Evolutionary conservation across 495 filamentous ascomycete species (phyloP).

Genomic region (Bacidia rubella): DNA sequence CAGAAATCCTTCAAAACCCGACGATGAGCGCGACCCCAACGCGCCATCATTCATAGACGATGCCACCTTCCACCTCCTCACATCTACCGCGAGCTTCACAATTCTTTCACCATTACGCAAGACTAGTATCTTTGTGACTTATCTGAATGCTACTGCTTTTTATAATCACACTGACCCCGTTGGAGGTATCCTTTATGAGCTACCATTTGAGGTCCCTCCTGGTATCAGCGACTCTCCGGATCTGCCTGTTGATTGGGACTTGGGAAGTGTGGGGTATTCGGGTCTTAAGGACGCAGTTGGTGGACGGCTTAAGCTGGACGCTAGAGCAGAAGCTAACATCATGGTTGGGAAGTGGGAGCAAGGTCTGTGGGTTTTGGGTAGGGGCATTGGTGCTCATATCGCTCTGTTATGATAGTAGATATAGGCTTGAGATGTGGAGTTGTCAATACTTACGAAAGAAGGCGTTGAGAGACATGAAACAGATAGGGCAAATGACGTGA

Average conservation of each 20-base stretch:
- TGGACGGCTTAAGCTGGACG: constrained; percentile 62
- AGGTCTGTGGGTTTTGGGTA: constrained; percentile 53
- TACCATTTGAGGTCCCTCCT: constrained; percentile 66
- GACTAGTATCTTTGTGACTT: constrained; percentile 59
- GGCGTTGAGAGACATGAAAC: too few species aligned
- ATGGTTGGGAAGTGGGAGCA: constrained; percentile 59
- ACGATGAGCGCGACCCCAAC: constrained; percentile 28
- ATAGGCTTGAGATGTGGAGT: not conserved
- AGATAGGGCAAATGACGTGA: too few species aligned
- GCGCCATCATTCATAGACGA: constrained; percentile 60
- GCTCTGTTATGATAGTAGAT: constrained; percentile 28
- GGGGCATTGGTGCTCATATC: constrained; percentile 62
- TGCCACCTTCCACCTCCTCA: constrained; percentile 71
- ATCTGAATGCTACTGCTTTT: constrained; percentile 68
- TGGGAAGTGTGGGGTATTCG: constrained; percentile 70
- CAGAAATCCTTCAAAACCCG: constrained; percentile 30
- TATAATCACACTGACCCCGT: constrained; percentile 68
- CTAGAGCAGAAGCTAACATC: constrained; percentile 58
- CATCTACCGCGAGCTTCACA: constrained; percentile 74
- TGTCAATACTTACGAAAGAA: too few species aligned
- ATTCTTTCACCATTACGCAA: constrained; percentile 63
- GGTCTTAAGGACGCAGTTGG: constrained; percentile 73
- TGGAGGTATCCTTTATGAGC: constrained; percentile 58
- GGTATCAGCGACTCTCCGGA: constrained; percentile 55
- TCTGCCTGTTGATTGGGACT: constrained; percentile 66